Percentiles rank a stretch among this genome's conserved stretches.
Conservation (phyloP, 306 rosid species). For the Delonix regia region DNA sequence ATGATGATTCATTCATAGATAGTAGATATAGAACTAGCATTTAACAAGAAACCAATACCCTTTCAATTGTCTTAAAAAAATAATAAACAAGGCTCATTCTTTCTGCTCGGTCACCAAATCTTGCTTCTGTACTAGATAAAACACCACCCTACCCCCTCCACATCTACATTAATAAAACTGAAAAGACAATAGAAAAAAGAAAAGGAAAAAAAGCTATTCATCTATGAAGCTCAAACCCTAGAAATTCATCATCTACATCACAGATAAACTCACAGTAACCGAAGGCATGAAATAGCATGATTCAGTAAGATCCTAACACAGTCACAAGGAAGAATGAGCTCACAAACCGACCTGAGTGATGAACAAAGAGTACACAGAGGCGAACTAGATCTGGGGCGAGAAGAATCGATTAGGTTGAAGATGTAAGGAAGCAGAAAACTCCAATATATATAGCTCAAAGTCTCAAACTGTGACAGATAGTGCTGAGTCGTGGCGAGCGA, state of each 20-base stretch:
- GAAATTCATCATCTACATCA: background rate
- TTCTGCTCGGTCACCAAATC: too few species aligned
- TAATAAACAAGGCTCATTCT: too few species aligned
- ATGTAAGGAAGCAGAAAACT: background rate
- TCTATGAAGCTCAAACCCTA: background rate
- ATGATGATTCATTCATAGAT: too few species aligned
- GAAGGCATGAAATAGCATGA: background rate
- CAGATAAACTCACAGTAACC: background rate
- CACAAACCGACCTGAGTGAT: conserved; percentile 8
- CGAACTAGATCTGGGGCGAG: background rate
- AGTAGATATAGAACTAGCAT: too few species aligned
- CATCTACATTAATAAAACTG: too few species aligned
- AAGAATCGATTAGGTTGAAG: background rate
- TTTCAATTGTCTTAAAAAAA: too few species aligned
- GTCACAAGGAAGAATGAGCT: background rate
- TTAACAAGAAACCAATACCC: too few species aligned
- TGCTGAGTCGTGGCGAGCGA: background rate
- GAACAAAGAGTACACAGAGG: background rate
- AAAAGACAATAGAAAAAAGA: too few species aligned
- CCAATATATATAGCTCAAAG: background rate
- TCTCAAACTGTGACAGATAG: background rate
- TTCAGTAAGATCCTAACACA: background rate
- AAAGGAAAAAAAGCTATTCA: background rate
- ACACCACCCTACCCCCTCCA: too few species aligned
- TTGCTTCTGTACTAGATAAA: too few species aligned